Percentiles rank a stretch among this genome's conserved stretches.
phyloP scores from a whole-genome alignment of 192 early-diverging fungal species.

The Backusella westeae region DNA sequence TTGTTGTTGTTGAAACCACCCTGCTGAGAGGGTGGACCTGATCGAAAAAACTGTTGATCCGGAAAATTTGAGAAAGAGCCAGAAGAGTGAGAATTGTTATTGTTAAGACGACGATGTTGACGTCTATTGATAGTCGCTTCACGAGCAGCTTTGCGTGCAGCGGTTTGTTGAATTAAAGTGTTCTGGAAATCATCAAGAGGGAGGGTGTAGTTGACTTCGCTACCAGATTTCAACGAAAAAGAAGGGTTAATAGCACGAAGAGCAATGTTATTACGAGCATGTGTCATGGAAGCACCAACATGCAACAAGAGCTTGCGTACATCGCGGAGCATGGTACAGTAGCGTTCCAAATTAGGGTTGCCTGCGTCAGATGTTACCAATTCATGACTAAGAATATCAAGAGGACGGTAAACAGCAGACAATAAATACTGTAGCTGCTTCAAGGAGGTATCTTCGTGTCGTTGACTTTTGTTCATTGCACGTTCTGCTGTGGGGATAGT shows the following conservation, averaged over 20 bases:
- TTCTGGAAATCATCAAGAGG: too few relatives aligned
- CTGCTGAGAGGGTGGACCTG: constrained; percentile 4
- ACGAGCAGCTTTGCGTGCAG: background rate
- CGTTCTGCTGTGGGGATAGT: background rate
- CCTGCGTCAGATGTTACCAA: too few relatives aligned
- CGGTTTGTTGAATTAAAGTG: background rate
- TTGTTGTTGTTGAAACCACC: constrained; percentile 8
- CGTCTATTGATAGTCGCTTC: background rate
- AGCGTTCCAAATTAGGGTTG: too few relatives aligned
- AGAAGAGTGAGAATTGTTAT: background rate
- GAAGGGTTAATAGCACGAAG: background rate
- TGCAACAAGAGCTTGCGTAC: too few relatives aligned
- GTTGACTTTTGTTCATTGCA: background rate
- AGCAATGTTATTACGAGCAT: background rate
- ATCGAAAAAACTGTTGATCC: constrained; percentile 18
- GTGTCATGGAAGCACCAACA: background rate
- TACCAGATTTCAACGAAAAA: background rate
- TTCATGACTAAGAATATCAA: too few relatives aligned
- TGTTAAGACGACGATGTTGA: background rate
- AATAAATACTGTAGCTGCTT: too few relatives aligned
- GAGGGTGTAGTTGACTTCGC: background rate
- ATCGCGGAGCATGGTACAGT: too few relatives aligned
- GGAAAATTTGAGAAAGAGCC: background rate
- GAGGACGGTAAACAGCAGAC: too few relatives aligned
- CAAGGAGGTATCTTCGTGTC: background rate